These are phyloP conservation scores for Tulasnella sp. DNA, from an alignment of 768 basidiomycete genomes.

Conservation along the genomic window DNA sequence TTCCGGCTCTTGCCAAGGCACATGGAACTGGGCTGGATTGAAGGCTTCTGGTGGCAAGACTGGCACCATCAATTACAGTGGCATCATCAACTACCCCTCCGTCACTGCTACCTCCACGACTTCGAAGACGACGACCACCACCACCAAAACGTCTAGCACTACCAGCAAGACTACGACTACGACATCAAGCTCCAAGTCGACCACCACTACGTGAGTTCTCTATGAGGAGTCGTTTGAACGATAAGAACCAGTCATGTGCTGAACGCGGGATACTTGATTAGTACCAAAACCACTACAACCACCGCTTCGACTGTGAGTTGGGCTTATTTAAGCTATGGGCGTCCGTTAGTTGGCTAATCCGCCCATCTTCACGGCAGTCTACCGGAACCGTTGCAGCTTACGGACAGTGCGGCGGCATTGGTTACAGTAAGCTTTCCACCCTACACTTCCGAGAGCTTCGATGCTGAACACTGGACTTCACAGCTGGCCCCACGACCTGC, in stretches of 20 bases:
- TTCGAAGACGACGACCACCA: not conserved
- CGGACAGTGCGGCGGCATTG: slow-evolving; percentile 18
- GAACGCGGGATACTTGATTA: not conserved
- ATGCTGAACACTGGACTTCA: not conserved
- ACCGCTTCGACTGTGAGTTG: not conserved
- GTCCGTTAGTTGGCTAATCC: too few species aligned
- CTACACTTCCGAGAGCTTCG: not conserved
- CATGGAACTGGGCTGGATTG: slow-evolving; percentile 58
- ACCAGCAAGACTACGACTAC: not conserved
- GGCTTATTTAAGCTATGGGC: not conserved
- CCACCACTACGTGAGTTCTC: not conserved
- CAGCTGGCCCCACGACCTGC: not conserved
- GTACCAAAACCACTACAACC: not conserved
- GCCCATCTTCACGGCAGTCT: too few species aligned
- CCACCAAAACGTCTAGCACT: slow-evolving; percentile 1
- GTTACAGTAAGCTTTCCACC: not conserved
- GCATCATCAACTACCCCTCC: not conserved
- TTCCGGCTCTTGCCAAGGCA: slow-evolving; percentile 52
- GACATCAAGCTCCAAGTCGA: slow-evolving; percentile 1
- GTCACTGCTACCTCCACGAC: not conserved
- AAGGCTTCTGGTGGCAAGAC: slow-evolving; percentile 51
- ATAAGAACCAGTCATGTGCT: not conserved
- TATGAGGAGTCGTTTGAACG: too few species aligned
- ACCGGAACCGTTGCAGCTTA: slow-evolving; percentile 28
- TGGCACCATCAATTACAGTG: slow-evolving; percentile 46